These are phyloP conservation scores for Triangularia verruculosa DNA, from an alignment of 2,329 filamentous ascomycete species.

Conservation along the genomic window DNA sequence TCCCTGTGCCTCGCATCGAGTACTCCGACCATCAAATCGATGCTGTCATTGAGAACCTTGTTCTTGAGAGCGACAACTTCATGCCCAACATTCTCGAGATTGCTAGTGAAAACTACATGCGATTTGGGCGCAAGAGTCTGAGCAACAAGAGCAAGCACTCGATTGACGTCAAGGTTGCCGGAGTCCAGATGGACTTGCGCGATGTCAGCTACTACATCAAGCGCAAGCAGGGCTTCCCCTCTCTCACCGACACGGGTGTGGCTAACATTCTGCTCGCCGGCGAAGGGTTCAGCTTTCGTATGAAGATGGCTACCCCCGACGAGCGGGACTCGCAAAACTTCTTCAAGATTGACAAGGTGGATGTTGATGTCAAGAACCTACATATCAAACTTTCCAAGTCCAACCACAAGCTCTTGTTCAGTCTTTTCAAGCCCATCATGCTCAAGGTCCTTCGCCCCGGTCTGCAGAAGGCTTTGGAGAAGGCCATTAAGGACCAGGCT, in stretches of 20 bases:
- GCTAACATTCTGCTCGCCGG: conserved; percentile 86
- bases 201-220: conserved; percentile 95
- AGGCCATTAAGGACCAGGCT: conserved; percentile 82
- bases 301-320: conserved; percentile 80
- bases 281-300: conserved; percentile 84
- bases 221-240: conserved; percentile 89
- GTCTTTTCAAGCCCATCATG: conserved; percentile 80
- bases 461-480: conserved; percentile 83
- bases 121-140: conserved; percentile 87
- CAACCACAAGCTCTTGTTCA: conserved; percentile 88
- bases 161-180: conserved; percentile 78
- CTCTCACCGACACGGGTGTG: conserved; percentile 81
- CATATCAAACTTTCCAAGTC: conserved; percentile 91
- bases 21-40: conserved; percentile 82
- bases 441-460: conserved; percentile 80
- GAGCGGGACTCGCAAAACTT: conserved; percentile 74
- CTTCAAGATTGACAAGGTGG: conserved; percentile 90
- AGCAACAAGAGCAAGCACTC: conserved; percentile 76
- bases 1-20: conserved; percentile 92
- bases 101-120: conserved; percentile 88
- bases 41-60: conserved; percentile 87
- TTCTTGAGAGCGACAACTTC: conserved; percentile 94
- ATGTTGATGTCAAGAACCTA: conserved; percentile 77
- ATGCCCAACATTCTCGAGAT: conserved; percentile 90
- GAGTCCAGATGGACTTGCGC: conserved; percentile 86